A percentile compares a stretch with the other conserved stretches of the same genome.
Conservation (phyloP, 208 protist species). For the Herpetomonas samuelpessoai region DNA sequence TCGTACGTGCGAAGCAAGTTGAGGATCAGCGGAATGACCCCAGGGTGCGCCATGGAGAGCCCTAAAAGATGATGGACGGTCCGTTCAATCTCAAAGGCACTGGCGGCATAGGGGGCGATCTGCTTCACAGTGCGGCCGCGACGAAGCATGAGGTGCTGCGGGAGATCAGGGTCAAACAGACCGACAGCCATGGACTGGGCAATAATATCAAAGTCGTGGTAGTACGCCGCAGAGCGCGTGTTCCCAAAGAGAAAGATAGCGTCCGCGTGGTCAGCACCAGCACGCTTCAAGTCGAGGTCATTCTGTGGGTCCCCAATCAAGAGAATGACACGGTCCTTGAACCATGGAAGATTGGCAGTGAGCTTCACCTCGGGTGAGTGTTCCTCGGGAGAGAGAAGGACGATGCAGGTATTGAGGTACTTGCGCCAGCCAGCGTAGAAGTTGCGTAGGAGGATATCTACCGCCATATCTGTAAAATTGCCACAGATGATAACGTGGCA, state of each 20-base stretch:
- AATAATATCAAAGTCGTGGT: constrained; percentile 72
- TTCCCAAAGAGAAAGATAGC: constrained; percentile 85
- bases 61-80: constrained; percentile 70
- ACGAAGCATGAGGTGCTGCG: constrained; percentile 74
- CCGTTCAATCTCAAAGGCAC: constrained; percentile 67
- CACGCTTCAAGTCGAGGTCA: constrained; percentile 48
- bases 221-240: constrained; percentile 61
- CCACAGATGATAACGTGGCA: constrained; percentile 79
- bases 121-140: constrained; percentile 55
- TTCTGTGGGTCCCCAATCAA: constrained; percentile 66
- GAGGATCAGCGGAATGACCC: constrained; percentile 73
- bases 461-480: constrained; percentile 51
- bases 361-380: constrained; percentile 55
- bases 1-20: constrained; percentile 85
- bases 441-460: constrained; percentile 68
- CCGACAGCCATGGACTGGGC: constrained; percentile 60
- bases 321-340: constrained; percentile 65
- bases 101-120: constrained; percentile 59
- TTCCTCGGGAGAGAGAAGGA: constrained; percentile 62
- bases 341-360: constrained; percentile 62
- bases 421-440: constrained; percentile 82
- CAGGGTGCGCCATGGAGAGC: constrained; percentile 64
- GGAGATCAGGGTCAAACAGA: constrained; percentile 63
- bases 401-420: constrained; percentile 68
- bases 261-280: constrained; percentile 56